Percentiles rank a stretch among this genome's conserved stretches.
Conservation (phyloP, 768 basidiomycete genomes). For the Crepidotus variabilis region DNA sequence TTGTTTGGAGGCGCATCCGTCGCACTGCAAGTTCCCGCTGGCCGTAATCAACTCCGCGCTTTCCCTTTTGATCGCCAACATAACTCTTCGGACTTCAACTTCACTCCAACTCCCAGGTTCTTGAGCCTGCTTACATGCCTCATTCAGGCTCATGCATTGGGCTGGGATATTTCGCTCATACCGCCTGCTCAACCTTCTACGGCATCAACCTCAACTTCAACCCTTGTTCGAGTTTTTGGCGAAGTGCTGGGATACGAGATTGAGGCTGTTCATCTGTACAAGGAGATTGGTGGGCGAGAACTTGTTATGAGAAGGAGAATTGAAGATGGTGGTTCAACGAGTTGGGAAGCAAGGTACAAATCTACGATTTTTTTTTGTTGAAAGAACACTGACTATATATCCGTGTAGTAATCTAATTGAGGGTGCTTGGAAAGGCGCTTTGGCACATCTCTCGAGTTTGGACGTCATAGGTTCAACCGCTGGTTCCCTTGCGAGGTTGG, state of each 20-base stretch:
- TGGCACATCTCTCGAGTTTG: conserved; percentile 57
- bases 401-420: conserved; percentile 46
- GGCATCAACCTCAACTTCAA: conserved; percentile 57
- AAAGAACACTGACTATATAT: not conserved
- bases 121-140: conserved; percentile 55
- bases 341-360: conserved; percentile 55
- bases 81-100: conserved; percentile 36
- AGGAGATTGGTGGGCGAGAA: conserved; percentile 65
- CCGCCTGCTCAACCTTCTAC: conserved; percentile 57
- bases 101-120: conserved; percentile 47
- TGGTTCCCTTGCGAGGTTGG: conserved; percentile 54
- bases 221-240: conserved; percentile 51
- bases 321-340: conserved; percentile 52
- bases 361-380: not conserved
- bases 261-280: conserved; percentile 62
- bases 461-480: conserved; percentile 67
- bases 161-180: conserved; percentile 62
- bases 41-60: conserved; percentile 38
- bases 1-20: conserved; percentile 25
- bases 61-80: conserved; percentile 36
- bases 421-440: conserved; percentile 51
- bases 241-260: conserved; percentile 57
- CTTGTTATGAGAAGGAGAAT: conserved; percentile 59
- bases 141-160: conserved; percentile 59
- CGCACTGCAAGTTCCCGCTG: conserved; percentile 42